Conservation (phyloP, 768 basidiomycete species). For the Rhizopogon rudus region DNA sequence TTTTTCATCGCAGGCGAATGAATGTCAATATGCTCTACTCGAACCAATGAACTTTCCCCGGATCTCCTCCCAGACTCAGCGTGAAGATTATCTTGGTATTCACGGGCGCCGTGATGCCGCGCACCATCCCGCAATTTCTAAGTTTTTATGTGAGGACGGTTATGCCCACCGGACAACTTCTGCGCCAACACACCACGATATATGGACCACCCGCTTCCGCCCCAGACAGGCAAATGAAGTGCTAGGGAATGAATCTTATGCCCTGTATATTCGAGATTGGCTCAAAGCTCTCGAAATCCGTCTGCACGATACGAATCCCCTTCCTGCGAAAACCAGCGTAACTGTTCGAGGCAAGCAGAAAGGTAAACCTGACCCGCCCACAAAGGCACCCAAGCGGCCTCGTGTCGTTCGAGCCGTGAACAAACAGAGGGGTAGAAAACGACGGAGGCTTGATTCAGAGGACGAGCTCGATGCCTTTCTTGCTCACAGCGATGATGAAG, state of each 20-base stretch:
- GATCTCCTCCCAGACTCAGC: background rate
- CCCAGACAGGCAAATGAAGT: constrained; percentile 71
- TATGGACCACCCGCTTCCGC: constrained; percentile 75
- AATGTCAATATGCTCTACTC: background rate
- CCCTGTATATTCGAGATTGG: constrained; percentile 76
- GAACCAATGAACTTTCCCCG: background rate
- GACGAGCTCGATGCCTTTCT: constrained; percentile 59
- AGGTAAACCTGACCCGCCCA: constrained; percentile 12
- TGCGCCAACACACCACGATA: constrained; percentile 29
- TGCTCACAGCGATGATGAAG: constrained; percentile 35
- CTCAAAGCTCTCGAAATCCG: constrained; percentile 63
- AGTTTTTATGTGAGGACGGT: constrained; percentile 22
- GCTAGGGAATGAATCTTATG: constrained; percentile 70
- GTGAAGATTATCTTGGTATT: background rate
- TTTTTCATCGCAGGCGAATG: background rate
- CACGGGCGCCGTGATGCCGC: constrained; percentile 15
- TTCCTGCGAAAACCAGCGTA: background rate
- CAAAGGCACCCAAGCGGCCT: constrained; percentile 51
- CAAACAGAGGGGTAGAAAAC: constrained; percentile 47
- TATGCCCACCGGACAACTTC: background rate
- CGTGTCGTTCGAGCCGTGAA: constrained; percentile 51
- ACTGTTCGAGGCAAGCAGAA: constrained; percentile 12
- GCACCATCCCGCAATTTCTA: constrained; percentile 49
- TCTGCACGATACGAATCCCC: constrained; percentile 16
- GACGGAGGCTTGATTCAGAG: constrained; percentile 44